Evolutionary conservation across 2,329 filamentous ascomycete genomes (phyloP), one percentile per base, ranked within the genome.

Genomic region (Torrubiellomyces zombiae): DNA sequence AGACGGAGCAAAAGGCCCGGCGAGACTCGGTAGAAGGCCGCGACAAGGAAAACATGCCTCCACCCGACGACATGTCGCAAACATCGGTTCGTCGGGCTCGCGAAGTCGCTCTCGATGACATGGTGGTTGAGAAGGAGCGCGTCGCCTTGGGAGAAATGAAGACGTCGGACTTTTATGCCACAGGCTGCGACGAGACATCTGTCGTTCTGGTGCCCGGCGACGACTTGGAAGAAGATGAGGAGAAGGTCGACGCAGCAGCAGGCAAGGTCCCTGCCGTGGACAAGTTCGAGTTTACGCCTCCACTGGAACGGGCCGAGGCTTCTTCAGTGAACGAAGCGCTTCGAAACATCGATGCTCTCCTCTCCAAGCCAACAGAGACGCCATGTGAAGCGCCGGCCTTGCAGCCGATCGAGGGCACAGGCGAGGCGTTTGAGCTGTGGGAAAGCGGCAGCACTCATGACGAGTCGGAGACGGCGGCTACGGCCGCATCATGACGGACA

Each of bases 41-140:
- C 16, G 79, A 82, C 42, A 98, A 98, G 60, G 86, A 98, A 57
- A 98, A 98, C 44, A 71, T 93, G 11, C 79, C 86, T 4, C 86
- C 86, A 2, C 46, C 54, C 3, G 66, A 68, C 28, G 72, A 78
- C 22, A 48, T 76, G 19, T 69, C 66, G 15, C 64, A 76, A 40
- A 71, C 67, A 0, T 54, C 55, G 10, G 34, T 47, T 14, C 44
- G 50, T n/a, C 36, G 45, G 7, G 35, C 37, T 13, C 34, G 42
- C 9, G 41, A 38, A 8, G 29, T 30, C 13, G 40, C 41, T 13
- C 38, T 42, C 3, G 64, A 70, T 24, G 57, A 61, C 29, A 73
- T 73, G 58, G 45, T 66, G 11, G 56, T 75, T 14, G 72, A 78
- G 39, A 66, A 74, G 46, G 55, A 67, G 39, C 67, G 77, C 14